Evolutionary conservation across 1,139 yeast genomes (phyloP), one percentile per base, ranked within the genome.

Genomic region (Yamadazyma atmosphaerica): DNA sequence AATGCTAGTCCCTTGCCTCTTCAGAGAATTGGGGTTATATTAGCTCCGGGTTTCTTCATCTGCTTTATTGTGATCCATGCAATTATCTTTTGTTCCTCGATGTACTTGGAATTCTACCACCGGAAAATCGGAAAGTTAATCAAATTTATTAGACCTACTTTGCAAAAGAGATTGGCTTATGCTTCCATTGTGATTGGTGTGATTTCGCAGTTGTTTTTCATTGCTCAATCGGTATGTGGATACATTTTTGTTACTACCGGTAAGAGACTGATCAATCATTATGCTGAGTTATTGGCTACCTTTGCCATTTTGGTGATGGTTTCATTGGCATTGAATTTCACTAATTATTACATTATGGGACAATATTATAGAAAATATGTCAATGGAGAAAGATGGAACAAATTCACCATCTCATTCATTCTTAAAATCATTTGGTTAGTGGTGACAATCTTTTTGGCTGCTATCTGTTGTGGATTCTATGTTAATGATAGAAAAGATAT

Each of bases 271-370:
- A 47, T 45, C 9, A 51, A 61, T 12, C 63, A 58, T 42, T 60
- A 60, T 38, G 52, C 52, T 12, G 52, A 42, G 34, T 44, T 59
- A 32, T 52, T 60, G 37, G 65, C 64, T 6, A 52, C 55, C 4
- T 60, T 60, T 46, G 65, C 60, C 2, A 50, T 60, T 16, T 51
- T 60, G 35, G 52, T 52, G 12, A 48, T 52, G 53, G 39, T 52
- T n/a, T 48, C 54, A 11, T 48, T 52, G 37, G 54, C 61, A 3
- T 51, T 60, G 29, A 60, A 60, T 44, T 60, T 60, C 45, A 53
- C 55, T 40, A 60, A 60, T 42, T 60, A 60, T 42, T 60, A 58
- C 45, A 60, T 60, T 37, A 59, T 60, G 65, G 65, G 65, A 17
- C 63, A 59, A 41, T 60, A 60, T 44, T 60, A 59, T 43, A 46